Percentiles rank a stretch among this genome's conserved stretches.
Evolutionary conservation across 1,139 yeast species (phyloP).

Genomic region (Lizanozyma gosingica): DNA sequence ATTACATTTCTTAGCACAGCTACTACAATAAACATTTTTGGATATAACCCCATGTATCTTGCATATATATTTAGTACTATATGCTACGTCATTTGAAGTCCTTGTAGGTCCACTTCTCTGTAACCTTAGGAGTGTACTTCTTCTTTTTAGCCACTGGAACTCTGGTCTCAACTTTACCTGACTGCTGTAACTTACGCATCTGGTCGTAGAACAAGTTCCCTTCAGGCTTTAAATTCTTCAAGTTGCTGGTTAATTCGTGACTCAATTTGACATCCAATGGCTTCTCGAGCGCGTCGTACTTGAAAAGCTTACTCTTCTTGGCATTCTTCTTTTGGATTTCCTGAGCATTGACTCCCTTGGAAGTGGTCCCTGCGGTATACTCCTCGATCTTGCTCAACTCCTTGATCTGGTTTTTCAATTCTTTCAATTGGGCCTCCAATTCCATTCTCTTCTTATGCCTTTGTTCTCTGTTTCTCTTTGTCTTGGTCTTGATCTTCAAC

Average conservation of each 20-base stretch:
- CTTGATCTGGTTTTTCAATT: conserved; percentile 44
- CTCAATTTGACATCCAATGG: conserved; percentile 82
- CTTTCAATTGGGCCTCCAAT: conserved; percentile 50
- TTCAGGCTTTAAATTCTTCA: conserved; percentile 82
- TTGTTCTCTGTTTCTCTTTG: conserved; percentile 65
- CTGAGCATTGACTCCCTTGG: conserved; percentile 8
- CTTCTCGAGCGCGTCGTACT: conserved; percentile 49
- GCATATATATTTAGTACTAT: no score
- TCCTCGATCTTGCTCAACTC: conserved; percentile 52
- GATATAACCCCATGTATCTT: no score
- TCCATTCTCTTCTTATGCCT: conserved; percentile 53
- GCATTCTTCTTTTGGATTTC: conserved; percentile 13
- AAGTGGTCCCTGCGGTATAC: conserved; percentile 31
- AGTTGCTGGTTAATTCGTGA: conserved; percentile 78
- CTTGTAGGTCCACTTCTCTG: conserved; percentile 90
- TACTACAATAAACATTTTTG: no score
- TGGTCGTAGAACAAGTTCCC: conserved; percentile 82
- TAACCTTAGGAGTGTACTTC: conserved; percentile 58
- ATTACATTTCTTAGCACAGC: no score
- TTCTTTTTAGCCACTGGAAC: conserved; percentile 59
- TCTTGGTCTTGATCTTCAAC: conserved; percentile 64
- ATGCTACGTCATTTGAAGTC: conserved; percentile 72
- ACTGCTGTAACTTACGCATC: conserved; percentile 70
- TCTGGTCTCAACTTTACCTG: conserved; percentile 83
- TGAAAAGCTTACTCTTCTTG: conserved; percentile 30